phyloP scores from a whole-genome alignment of 768 basidiomycete genomes.

The Mycena indigotica region DNA sequence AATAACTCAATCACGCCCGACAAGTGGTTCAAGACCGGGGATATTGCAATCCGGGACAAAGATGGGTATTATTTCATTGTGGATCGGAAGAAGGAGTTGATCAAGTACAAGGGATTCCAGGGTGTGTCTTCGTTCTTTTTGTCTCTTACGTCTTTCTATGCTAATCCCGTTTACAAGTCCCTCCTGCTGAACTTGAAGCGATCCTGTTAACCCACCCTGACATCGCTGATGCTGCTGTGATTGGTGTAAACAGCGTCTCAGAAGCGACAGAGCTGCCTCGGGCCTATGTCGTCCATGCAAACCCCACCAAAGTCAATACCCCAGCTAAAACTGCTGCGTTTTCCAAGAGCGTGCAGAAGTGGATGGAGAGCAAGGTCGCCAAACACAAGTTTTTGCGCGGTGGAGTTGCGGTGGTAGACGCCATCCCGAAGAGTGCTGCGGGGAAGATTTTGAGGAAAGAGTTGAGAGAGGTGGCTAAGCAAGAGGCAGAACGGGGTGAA shows the following conservation, averaged over 20 bases:
- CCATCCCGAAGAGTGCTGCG: slow-evolving; percentile 60
- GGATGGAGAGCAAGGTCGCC: slow-evolving; percentile 58
- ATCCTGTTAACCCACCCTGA: slow-evolving; percentile 59
- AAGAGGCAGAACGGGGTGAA: not conserved
- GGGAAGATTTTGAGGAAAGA: slow-evolving; percentile 69
- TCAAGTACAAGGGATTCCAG: slow-evolving; percentile 51
- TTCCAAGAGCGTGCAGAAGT: slow-evolving; percentile 45
- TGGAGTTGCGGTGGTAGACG: slow-evolving; percentile 51
- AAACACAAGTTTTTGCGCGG: slow-evolving; percentile 66
- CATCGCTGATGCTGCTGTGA: slow-evolving; percentile 67
- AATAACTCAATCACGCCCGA: slow-evolving; percentile 54
- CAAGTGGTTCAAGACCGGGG: slow-evolving; percentile 76
- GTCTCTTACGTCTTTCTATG: not conserved
- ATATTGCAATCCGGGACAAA: slow-evolving; percentile 54
- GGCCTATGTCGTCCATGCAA: slow-evolving; percentile 49
- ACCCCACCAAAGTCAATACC: slow-evolving; percentile 22
- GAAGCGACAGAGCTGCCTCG: slow-evolving; percentile 70
- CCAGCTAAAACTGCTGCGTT: slow-evolving; percentile 36
- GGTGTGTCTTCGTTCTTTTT: not conserved
- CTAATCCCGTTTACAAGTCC: slow-evolving; percentile 37
- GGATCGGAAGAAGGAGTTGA: slow-evolving; percentile 59
- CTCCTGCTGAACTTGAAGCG: slow-evolving; percentile 71
- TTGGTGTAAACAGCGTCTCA: slow-evolving; percentile 54
- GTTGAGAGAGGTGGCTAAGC: slow-evolving; percentile 47
- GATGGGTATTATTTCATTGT: slow-evolving; percentile 65